Evolutionary conservation across 1,284 basidiomycete species (phyloP).

Genomic region (Tremellales sp.): DNA sequence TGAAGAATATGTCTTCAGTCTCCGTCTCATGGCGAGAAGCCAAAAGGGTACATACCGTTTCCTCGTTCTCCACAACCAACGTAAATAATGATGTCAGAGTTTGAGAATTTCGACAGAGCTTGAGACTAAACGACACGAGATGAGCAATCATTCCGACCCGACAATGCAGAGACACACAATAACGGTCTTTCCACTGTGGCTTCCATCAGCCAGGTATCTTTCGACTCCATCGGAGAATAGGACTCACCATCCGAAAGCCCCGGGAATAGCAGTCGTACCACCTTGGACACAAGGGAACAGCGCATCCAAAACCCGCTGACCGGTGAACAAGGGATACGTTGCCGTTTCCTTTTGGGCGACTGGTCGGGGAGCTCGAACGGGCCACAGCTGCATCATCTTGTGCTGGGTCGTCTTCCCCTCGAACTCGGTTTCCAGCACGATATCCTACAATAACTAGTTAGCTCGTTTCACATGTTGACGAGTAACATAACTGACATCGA

Average conservation of each 20-base stretch:
- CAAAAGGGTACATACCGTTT: slow-evolving; percentile 61
- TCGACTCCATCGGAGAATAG: background rate
- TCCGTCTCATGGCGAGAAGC: background rate
- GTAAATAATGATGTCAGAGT: slow-evolving; percentile 99
- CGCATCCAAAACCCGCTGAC: slow-evolving; percentile 95
- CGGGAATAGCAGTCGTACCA: slow-evolving; percentile 97
- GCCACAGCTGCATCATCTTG: slow-evolving; percentile 97
- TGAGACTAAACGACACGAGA: slow-evolving; percentile 47
- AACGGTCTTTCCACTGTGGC: slow-evolving; percentile 74
- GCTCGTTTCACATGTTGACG: background rate
- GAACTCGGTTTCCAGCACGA: slow-evolving; percentile 96
- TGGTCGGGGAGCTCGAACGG: slow-evolving; percentile 94
- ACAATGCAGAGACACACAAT: slow-evolving; percentile 60
- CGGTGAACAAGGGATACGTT: slow-evolving; percentile 87
- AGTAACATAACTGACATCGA: slow-evolving; percentile 63
- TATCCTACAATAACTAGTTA: slow-evolving; percentile 58
- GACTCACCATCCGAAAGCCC: slow-evolving; percentile 84
- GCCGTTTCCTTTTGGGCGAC: slow-evolving; percentile 92
- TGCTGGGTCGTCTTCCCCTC: slow-evolving; percentile 91
- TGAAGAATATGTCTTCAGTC: slow-evolving; percentile 26
- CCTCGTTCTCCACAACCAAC: slow-evolving; percentile 95
- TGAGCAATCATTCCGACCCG: background rate
- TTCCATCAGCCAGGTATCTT: slow-evolving; percentile 9
- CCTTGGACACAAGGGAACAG: slow-evolving; percentile 99
- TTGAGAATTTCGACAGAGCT: slow-evolving; percentile 97